phyloP scores from a whole-genome alignment of 371 early-diverging fungal genomes.

The Coemansia sp. region DNA sequence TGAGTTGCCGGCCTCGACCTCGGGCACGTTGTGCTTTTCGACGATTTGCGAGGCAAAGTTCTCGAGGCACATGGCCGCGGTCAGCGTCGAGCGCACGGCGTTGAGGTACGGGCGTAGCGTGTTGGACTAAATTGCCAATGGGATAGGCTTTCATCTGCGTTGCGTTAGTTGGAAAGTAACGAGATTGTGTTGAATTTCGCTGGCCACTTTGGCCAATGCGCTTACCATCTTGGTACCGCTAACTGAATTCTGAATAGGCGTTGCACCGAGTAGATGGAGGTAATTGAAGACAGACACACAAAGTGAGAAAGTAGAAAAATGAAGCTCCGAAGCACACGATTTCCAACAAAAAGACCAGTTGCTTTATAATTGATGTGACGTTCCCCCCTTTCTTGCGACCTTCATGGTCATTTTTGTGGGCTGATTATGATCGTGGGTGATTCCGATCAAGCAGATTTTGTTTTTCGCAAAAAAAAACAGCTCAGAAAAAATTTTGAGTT shows the following conservation, averaged over 20 bases:
- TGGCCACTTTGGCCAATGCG: no score
- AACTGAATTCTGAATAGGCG: no score
- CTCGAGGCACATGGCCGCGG: slow-evolving; percentile 92
- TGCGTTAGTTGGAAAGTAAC: no score
- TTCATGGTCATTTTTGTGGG: neutral
- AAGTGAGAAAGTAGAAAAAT: neutral
- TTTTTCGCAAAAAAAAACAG: neutral
- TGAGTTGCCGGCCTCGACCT: slow-evolving; percentile 86
- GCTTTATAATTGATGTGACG: neutral
- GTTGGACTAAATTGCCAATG: slow-evolving; percentile 72
- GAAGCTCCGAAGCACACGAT: neutral
- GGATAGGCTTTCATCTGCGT: no score
- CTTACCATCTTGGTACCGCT: no score
- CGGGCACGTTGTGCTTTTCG: slow-evolving; percentile 97
- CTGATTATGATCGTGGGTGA: neutral
- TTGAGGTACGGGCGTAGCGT: slow-evolving; percentile 94
- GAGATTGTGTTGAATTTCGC: no score
- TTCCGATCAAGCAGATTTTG: slow-evolving; percentile 1
- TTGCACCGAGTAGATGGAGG: neutral
- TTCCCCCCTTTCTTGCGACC: neutral
- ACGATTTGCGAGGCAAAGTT: slow-evolving; percentile 97
- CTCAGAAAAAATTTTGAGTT: neutral
- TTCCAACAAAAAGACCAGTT: neutral
- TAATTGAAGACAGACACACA: neutral
- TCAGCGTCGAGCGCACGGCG: slow-evolving; percentile 91